Evolutionary conservation across 2,329 filamentous ascomycete genomes (phyloP).

Genomic region (Aspergillus costaricaensis): DNA sequence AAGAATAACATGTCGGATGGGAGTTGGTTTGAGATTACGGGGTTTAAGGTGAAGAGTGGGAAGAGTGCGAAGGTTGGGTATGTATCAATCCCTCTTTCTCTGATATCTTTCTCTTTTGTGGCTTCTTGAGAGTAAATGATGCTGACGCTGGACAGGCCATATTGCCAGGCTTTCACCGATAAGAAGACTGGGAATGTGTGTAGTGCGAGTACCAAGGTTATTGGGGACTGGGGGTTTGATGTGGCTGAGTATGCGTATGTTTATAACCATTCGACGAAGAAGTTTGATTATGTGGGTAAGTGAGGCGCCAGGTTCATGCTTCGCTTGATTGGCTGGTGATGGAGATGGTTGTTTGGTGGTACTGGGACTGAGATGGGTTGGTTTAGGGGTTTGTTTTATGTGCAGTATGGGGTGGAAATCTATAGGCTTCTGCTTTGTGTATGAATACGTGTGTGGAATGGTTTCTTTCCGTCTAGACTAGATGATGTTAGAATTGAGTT

Average conservation of each 20-base stretch:
- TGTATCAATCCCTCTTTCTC: not conserved
- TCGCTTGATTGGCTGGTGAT: too few species aligned
- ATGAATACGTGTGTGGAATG: too few species aligned
- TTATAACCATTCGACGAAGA: not conserved
- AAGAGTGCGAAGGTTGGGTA: not conserved
- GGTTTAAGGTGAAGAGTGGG: not conserved
- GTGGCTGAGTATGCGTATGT: not conserved
- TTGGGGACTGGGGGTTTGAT: not conserved
- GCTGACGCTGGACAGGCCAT: not conserved
- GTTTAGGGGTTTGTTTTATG: too few species aligned
- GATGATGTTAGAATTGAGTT: too few species aligned
- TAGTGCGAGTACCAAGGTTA: not conserved
- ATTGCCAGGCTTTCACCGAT: not conserved
- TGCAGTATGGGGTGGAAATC: too few species aligned
- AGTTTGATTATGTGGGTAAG: not conserved
- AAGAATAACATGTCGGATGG: not conserved
- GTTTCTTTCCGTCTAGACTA: too few species aligned
- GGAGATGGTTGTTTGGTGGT: too few species aligned
- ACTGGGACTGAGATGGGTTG: too few species aligned
- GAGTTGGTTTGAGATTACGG: not conserved
- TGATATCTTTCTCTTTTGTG: too few species aligned
- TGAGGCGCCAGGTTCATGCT: not conserved
- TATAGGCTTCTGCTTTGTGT: too few species aligned
- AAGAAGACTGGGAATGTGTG: not conserved
- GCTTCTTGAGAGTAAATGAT: too few species aligned